Conservation (phyloP, 306 rosid genomes). For the Aeschynomene evenia region DNA sequence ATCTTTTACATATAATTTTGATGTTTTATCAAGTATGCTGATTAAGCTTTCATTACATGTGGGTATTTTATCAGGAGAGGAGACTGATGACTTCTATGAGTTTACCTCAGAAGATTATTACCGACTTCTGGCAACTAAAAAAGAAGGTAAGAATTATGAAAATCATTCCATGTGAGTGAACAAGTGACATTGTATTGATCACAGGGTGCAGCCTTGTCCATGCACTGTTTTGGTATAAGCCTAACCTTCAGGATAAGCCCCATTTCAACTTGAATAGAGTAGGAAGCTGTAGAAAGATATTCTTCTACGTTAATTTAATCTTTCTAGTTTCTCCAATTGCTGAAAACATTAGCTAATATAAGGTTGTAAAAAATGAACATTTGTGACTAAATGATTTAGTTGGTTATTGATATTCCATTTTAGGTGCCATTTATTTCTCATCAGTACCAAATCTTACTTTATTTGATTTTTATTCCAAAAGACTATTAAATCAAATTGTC, state of each 20-base stretch:
- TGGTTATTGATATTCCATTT: neutral
- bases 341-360: neutral
- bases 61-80: slow-evolving; percentile 48
- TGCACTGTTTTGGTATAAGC: neutral
- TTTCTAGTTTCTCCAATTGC: neutral
- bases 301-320: neutral
- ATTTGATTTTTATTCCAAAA: neutral
- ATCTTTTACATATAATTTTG: neutral
- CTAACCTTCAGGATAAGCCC: neutral
- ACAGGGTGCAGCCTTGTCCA: neutral
- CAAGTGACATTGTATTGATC: neutral
- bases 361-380: neutral
- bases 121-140: slow-evolving; percentile 57
- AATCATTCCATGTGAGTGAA: neutral
- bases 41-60: slow-evolving; percentile 6
- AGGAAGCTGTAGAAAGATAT: neutral
- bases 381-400: neutral
- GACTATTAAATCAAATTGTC: neutral
- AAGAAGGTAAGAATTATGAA: slow-evolving; percentile 55
- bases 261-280: neutral
- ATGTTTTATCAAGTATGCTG: neutral
- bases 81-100: slow-evolving; percentile 67
- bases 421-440: neutral
- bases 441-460: neutral
- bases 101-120: slow-evolving; percentile 76